Percentiles rank a stretch among this genome's conserved stretches.
phyloP scores from a whole-genome alignment of 768 basidiomycete genomes.

The Mycena venus region DNA sequence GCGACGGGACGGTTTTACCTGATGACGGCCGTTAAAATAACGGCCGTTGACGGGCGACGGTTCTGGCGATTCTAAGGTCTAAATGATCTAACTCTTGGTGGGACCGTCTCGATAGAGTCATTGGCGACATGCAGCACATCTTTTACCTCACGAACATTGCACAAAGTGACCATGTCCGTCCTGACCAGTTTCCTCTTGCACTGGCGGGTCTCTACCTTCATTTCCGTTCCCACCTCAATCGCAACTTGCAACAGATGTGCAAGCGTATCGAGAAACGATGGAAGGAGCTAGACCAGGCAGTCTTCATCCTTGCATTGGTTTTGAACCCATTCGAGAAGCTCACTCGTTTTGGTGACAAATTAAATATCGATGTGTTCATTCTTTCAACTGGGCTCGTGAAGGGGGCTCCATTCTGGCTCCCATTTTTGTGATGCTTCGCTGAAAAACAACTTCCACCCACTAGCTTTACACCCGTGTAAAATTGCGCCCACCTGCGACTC shows the following conservation, averaged over 20 bases:
- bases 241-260: neutral
- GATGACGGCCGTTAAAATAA: too few species aligned
- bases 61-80: too few species aligned
- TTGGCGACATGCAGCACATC: conserved; percentile 26
- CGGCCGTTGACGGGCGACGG: too few species aligned
- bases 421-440: neutral
- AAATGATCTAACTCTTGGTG: conserved; percentile 12
- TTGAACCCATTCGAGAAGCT: conserved; percentile 15
- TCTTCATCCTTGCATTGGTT: neutral
- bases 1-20: too few species aligned
- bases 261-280: conserved; percentile 12
- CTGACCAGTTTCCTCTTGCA: conserved; percentile 26
- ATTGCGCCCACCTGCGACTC: neutral
- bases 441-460: neutral
- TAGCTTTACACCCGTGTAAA: conserved; percentile 3
- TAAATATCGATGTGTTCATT: conserved; percentile 1
- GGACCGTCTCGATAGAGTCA: conserved; percentile 6
- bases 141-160: conserved; percentile 31
- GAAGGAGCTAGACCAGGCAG: neutral
- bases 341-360: conserved; percentile 5
- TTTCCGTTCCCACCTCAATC: neutral
- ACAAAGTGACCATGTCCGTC: conserved; percentile 27
- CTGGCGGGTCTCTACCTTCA: conserved; percentile 26
- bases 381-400: neutral
- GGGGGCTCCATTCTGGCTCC: neutral